Base-by-base conservation (phyloP, 2,329 filamentous ascomycete genomes). In the Aspergillus sp. region DNA sequence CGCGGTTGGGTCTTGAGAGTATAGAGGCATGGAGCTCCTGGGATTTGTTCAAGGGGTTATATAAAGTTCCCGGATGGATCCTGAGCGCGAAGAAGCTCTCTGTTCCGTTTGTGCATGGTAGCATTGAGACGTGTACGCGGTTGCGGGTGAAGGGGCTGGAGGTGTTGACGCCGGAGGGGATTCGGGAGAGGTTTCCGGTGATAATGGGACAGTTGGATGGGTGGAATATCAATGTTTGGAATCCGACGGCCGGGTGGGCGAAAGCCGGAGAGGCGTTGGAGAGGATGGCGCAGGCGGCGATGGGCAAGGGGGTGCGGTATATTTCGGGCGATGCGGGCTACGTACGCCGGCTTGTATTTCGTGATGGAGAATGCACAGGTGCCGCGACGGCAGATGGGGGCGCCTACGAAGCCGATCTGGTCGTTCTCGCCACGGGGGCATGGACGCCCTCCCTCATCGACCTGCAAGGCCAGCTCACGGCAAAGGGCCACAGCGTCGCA, bases 61-160 rank as follows among this genome's bases (percentile, higher is more conserved):
- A 50, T 6, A 28, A 49, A 13, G 54, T 49, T 8, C 45, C 54
- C 15, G 54, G 54, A 28, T 57, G 54, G 54, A 34, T 57, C 25
- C 15, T 57, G 46, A 49, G 45, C 19, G 54, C 54, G 31, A 38
- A 38, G 9, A 38, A 38, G 9, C 31, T 38, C 5, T 54, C 51
- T 7, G 34, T 31, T 3, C 31, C 51, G 17, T 54, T 54, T 54
- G 51, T 54, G 7, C 22, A 54, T 8, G 51, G 51, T n/a, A 38
- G 28, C 9, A 54, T 54, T 43, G 51, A 54, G 34, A 54, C 51
- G 31, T 34, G 51, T 23, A 43, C 51, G 31, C 34, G 23, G 51
- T 30, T 54, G 6, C 28, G 51, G 7, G 51, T 54, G 6, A 23
- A 54, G 31, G 51, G 51, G n/a, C 23, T 54, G 51, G 51, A 54